Percentiles rank a stretch among this genome's conserved stretches.
Conservation (phyloP, 2,329 filamentous ascomycete genomes). For the Aspergillus thermomutatus region DNA sequence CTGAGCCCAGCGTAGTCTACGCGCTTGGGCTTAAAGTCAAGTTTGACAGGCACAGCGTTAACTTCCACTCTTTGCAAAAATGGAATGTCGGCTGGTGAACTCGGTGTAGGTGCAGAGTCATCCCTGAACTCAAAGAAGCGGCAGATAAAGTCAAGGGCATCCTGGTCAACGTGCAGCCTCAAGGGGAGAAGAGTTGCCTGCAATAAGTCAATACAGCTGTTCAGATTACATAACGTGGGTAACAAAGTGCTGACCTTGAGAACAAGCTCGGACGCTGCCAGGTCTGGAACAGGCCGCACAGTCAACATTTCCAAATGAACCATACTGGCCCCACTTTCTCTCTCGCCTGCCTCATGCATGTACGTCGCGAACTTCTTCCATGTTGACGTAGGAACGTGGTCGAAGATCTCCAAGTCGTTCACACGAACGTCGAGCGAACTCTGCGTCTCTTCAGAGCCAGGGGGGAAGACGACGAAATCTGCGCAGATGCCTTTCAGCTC, state of each 20-base stretch:
- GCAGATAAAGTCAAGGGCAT: conserved; percentile 93
- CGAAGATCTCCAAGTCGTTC: conserved; percentile 81
- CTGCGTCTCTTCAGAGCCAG: conserved; percentile 73
- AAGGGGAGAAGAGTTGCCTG: conserved; percentile 73
- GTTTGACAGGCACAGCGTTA: conserved; percentile 74
- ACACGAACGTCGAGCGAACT: conserved; percentile 84
- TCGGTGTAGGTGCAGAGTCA: conserved; percentile 53
- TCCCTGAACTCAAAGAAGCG: conserved; percentile 98
- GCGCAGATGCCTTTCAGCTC: conserved; percentile 81
- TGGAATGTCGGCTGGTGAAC: conserved; percentile 66
- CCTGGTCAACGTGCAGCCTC: conserved; percentile 91
- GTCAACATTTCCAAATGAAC: conserved; percentile 83
- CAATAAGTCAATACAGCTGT: conserved; percentile 12
- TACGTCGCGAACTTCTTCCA: conserved; percentile 99
- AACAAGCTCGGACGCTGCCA: conserved; percentile 87
- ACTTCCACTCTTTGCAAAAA: conserved; percentile 91
- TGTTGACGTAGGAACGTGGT: conserved; percentile 90
- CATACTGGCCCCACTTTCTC: conserved; percentile 85
- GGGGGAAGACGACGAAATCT: conserved; percentile 77
- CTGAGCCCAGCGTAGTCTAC: conserved; percentile 91
- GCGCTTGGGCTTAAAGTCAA: conserved; percentile 98
- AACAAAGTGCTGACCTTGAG: conserved; percentile 54
- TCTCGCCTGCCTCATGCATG: conserved; percentile 78
- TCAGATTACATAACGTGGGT: background rate
- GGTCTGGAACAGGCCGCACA: conserved; percentile 77